phyloP scores from a whole-genome alignment of 2,329 filamentous ascomycete species.

The Aureobasidium sp. region DNA sequence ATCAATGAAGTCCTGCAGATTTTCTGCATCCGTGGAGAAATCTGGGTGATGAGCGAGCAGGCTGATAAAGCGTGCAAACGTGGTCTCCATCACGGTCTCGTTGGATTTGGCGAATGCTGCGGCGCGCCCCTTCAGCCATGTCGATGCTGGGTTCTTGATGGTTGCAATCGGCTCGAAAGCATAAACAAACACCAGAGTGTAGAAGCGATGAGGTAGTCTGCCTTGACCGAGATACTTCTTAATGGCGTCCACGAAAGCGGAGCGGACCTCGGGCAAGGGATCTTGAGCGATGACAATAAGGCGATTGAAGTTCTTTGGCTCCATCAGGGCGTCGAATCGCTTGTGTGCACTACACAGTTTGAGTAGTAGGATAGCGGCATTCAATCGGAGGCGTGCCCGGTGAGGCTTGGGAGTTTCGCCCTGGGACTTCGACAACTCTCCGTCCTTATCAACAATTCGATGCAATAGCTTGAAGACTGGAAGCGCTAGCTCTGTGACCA shows the following conservation, averaged over 20 bases:
- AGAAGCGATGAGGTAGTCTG: constrained; percentile 66
- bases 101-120: constrained; percentile 50
- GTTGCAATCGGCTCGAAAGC: constrained; percentile 78
- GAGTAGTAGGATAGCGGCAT: constrained; percentile 67
- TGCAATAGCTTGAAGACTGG: constrained; percentile 73
- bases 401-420: constrained; percentile 69
- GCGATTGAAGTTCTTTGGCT: constrained; percentile 66
- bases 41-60: constrained; percentile 91
- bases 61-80: constrained; percentile 75
- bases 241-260: constrained; percentile 70
- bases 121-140: constrained; percentile 80
- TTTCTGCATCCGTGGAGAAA: constrained; percentile 55
- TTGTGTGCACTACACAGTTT: constrained; percentile 70
- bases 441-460: constrained; percentile 63
- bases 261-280: constrained; percentile 61
- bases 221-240: constrained; percentile 81
- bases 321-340: constrained; percentile 66
- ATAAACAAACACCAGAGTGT: constrained; percentile 79
- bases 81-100: constrained; percentile 62
- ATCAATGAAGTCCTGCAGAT: constrained; percentile 71
- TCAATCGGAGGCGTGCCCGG: constrained; percentile 68
- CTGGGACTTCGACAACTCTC: constrained; percentile 64
- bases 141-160: constrained; percentile 67
- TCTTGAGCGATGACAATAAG: constrained; percentile 79
- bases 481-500: constrained; percentile 45